A percentile compares a stretch with the other conserved stretches of the same genome.
Conservation (phyloP, 129 eudicot species). For the Saussurea involucrata region DNA sequence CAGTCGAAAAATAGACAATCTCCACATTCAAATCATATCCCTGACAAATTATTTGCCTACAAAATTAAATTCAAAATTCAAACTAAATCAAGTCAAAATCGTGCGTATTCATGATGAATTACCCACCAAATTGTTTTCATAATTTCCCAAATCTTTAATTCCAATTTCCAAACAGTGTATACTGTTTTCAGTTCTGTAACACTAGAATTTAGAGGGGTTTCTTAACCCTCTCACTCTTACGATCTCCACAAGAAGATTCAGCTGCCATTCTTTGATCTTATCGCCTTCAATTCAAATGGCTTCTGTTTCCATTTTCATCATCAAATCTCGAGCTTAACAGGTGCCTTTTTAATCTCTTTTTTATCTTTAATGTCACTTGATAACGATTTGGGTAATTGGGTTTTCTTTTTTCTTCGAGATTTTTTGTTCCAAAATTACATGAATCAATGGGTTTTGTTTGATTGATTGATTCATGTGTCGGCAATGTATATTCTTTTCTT, state of each 20-base stretch:
- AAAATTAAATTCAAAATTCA: neutral
- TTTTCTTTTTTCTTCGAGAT: neutral
- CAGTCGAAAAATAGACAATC: neutral
- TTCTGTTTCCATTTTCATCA: slow-evolving; percentile 14
- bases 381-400: neutral
- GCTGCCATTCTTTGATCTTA: slow-evolving; percentile 35
- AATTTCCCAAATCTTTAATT: neutral
- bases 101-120: neutral
- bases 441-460: slow-evolving; percentile 5
- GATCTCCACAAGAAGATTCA: slow-evolving; percentile 16
- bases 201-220: slow-evolving; percentile 12
- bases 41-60: neutral
- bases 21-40: neutral
- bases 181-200: neutral
- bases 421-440: neutral
- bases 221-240: slow-evolving; percentile 19
- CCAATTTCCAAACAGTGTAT: neutral
- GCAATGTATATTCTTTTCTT: slow-evolving; percentile 37
- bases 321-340: slow-evolving; percentile 14
- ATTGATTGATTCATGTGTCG: slow-evolving; percentile 25
- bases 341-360: slow-evolving; percentile 5
- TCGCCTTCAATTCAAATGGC: slow-evolving; percentile 14
- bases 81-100: no score
- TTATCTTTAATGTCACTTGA: neutral
- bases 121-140: neutral